Percentiles rank a stretch among this genome's conserved stretches.
These are phyloP conservation scores for Blastomyces percursus DNA, from an alignment of 2,329 filamentous ascomycete species.

Conservation along the genomic window DNA sequence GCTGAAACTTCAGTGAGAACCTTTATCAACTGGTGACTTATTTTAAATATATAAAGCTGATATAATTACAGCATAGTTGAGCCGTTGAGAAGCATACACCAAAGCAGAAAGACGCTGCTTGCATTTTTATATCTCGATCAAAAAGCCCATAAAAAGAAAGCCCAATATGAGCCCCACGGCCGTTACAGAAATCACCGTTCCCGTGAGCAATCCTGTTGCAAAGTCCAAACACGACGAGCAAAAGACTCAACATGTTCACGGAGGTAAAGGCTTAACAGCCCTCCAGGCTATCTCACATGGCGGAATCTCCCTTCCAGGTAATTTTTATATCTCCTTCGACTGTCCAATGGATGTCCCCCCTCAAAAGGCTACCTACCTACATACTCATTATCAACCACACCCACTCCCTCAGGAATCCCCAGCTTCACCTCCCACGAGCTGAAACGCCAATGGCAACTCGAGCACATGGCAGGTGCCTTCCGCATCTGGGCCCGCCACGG, in stretches of 20 bases:
- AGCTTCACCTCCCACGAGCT: constrained; percentile 24
- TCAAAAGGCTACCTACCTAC: too few species aligned
- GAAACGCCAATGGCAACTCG: constrained; percentile 29
- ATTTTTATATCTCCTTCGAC: background rate
- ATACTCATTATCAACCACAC: background rate
- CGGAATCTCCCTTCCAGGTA: constrained; percentile 12
- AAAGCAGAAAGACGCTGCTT: background rate
- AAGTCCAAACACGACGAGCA: constrained; percentile 9
- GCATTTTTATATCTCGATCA: background rate
- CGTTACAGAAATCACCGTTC: constrained; percentile 8
- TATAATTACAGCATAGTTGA: background rate
- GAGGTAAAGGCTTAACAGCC: constrained; percentile 17
- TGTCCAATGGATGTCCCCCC: background rate
- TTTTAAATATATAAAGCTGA: background rate
- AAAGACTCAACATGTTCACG: constrained; percentile 16
- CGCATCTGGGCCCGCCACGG: constrained; percentile 40
- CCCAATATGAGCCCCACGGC: constrained; percentile 8
- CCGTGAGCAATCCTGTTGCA: background rate
- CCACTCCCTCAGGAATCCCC: constrained; percentile 14
- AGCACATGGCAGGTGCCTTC: constrained; percentile 40
- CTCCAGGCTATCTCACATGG: constrained; percentile 20
- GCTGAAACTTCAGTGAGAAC: background rate
- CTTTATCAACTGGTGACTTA: background rate
- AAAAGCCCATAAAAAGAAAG: background rate
- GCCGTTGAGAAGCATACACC: background rate